Conservation (phyloP, 192 early-diverging fungal species). For the Gryganskiella cystojenkinii region DNA sequence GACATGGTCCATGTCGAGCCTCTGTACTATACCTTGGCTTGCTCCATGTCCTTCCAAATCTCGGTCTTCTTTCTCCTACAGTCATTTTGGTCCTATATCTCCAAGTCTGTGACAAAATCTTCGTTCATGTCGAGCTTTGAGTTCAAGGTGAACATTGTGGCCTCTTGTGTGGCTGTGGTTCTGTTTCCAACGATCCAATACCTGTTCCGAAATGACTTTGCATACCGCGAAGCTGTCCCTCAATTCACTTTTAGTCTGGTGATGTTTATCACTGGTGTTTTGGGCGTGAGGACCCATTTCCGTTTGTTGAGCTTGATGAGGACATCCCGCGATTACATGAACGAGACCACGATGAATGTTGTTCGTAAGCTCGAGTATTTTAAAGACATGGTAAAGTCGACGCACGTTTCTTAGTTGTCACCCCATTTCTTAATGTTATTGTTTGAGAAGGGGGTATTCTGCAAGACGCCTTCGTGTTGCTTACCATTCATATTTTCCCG, state of each 20-base stretch:
- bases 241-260: conserved; percentile 41
- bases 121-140: conserved; percentile 52
- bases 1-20: conserved; percentile 39
- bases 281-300: conserved; percentile 35
- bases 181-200: conserved; percentile 38
- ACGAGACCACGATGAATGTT: conserved; percentile 30
- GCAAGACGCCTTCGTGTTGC: conserved; percentile 1
- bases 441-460: neutral
- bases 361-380: conserved; percentile 47
- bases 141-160: conserved; percentile 37
- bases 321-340: conserved; percentile 14
- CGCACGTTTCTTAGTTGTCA: conserved; percentile 1
- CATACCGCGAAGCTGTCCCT: conserved; percentile 23
- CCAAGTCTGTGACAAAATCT: conserved; percentile 41
- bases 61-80: conserved; percentile 27
- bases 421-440: neutral
- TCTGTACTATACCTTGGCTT: conserved; percentile 46
- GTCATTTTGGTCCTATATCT: conserved; percentile 48
- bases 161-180: conserved; percentile 13
- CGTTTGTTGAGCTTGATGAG: conserved; percentile 15
- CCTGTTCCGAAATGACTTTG: conserved; percentile 35
- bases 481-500: neutral
- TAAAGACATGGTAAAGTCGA: conserved; percentile 42
- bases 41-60: conserved; percentile 29
- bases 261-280: conserved; percentile 16